phyloP scores from a whole-genome alignment of 1,284 basidiomycete genomes.

The Ustilago tritici region DNA sequence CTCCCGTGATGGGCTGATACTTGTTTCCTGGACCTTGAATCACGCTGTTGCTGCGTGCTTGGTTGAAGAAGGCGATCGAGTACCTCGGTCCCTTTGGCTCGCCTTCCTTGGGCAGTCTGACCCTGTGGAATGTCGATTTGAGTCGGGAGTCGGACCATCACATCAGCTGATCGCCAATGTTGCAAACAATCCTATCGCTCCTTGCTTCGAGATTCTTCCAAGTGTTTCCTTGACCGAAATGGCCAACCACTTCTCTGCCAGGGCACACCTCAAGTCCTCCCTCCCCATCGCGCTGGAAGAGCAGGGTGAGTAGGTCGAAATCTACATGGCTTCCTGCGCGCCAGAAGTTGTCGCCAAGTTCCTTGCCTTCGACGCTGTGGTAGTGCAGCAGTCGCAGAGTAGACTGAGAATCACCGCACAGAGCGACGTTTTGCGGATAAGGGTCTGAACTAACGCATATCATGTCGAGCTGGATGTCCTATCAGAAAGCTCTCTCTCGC shows the following conservation, averaged over 20 bases:
- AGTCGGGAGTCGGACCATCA: slow-evolving; percentile 77
- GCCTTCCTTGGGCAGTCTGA: slow-evolving; percentile 72
- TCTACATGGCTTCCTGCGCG: slow-evolving; percentile 76
- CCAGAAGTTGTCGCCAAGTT: slow-evolving; percentile 70
- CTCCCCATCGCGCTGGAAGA: slow-evolving; percentile 75
- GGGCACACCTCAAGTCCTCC: slow-evolving; percentile 75
- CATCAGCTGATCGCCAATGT: slow-evolving; percentile 77
- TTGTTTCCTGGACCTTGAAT: slow-evolving; percentile 62
- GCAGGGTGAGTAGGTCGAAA: slow-evolving; percentile 75
- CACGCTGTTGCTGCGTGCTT: slow-evolving; percentile 51
- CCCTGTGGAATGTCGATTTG: slow-evolving; percentile 76
- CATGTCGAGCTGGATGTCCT: neutral
- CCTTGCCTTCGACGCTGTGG: slow-evolving; percentile 71
- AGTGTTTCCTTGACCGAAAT: slow-evolving; percentile 73
- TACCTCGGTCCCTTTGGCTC: slow-evolving; percentile 56
- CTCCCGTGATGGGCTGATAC: slow-evolving; percentile 46
- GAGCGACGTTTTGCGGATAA: neutral
- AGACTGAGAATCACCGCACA: slow-evolving; percentile 72
- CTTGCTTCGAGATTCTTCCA: slow-evolving; percentile 73
- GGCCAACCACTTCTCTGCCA: slow-evolving; percentile 72
- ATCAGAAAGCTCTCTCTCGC: neutral
- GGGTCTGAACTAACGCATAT: neutral
- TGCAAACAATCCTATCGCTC: slow-evolving; percentile 74
- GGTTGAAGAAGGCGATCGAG: slow-evolving; percentile 67
- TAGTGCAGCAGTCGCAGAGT: slow-evolving; percentile 76